Evolutionary conservation across 225 moss, liverwort and hornwort species (phyloP).

Genomic region (Polytrichum formosum): DNA sequence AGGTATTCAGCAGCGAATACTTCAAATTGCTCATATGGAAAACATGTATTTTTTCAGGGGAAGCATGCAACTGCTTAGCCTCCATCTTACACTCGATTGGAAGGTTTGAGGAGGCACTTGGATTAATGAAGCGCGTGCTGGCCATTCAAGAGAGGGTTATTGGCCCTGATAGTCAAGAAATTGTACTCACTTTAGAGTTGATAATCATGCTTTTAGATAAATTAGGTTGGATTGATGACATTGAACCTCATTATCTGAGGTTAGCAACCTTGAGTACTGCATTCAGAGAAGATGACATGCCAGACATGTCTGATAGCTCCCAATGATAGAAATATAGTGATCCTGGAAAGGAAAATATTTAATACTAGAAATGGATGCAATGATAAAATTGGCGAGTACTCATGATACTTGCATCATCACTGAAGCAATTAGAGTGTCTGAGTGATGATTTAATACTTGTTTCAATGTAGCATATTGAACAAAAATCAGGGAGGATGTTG

Average conservation of each 20-base stretch:
- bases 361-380: too few species aligned
- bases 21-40: not conserved
- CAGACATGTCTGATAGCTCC: constrained; percentile 6
- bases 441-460: too few species aligned
- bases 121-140: constrained; percentile 67
- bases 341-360: too few species aligned
- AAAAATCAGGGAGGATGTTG: too few species aligned
- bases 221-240: constrained; percentile 67
- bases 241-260: constrained; percentile 36
- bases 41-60: constrained; percentile 47
- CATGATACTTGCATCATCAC: too few species aligned
- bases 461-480: too few species aligned
- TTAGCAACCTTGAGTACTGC: constrained; percentile 29
- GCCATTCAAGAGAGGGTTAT: constrained; percentile 78
- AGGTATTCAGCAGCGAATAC: too few species aligned
- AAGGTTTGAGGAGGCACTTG: constrained; percentile 54
- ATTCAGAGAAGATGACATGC: constrained; percentile 23
- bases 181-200: constrained; percentile 68
- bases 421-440: too few species aligned
- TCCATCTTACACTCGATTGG: constrained; percentile 69
- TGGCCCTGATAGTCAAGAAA: constrained; percentile 67
- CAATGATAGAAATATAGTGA: too few species aligned
- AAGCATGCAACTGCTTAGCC: constrained; percentile 92
- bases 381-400: too few species aligned
- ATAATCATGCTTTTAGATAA: constrained; percentile 75